Evolutionary conservation across 345 rosid species (phyloP), one percentile per base, ranked within the genome.

Genomic region (Turnera subulata): DNA sequence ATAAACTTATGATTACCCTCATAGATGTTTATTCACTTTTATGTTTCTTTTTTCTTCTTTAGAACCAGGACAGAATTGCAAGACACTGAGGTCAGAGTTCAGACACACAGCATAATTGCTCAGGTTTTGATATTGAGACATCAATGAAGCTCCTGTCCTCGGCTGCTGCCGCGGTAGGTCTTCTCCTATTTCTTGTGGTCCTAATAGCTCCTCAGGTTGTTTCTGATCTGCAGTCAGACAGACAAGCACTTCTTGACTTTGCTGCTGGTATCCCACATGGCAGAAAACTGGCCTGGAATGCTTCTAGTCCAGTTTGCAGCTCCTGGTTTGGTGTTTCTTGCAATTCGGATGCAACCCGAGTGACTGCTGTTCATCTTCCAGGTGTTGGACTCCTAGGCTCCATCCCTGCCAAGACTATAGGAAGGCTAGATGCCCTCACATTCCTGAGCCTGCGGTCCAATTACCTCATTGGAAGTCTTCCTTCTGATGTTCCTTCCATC

Each of bases 401-500:
- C 26, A 49, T 89, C 24, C 86, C 97, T 0, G 47, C 68, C 14
- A 66, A 77, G 35, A 84, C 82, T 39, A 53, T 89, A 10, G 79
- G 76, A 9, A 76, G 73, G 56, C 89, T 89, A 14, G 68, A 75
- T 21, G 83, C 82, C 46, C 82, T 86, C 8, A 52, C 57, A 65
- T 64, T 82, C 59, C 80, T 89, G 38, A 86, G 97, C 65, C 83
- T 89, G 57, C 68, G 94, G 51, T 86, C 97, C 13, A 89, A 89
- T 63, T 55, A 68, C 65, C 78, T 89, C 53, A 65, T 42, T 43
- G 97, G 97, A 54, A 18, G 38, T 51, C 61, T 89, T 26, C 91
- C 97, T 74, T 69, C 82, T 43, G 91, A 78, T 71, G 62, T 89
- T 15, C 57, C 80, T 43, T 77, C 89, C 23, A 66, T 89, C 39